Conservation (phyloP, 768 basidiomycete species). For the Mycena pura region DNA sequence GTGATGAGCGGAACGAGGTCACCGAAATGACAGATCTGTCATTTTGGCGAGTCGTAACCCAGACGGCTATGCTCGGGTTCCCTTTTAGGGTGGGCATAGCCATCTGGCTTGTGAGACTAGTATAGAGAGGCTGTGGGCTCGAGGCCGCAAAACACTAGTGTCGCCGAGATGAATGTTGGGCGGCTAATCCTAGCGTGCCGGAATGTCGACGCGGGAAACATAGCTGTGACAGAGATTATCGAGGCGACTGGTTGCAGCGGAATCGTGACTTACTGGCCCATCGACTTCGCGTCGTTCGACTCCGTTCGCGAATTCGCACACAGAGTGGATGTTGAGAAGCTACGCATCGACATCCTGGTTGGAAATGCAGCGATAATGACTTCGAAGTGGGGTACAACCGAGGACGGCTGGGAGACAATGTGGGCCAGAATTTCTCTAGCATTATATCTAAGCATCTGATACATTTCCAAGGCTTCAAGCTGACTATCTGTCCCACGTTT, state of each 20-base stretch:
- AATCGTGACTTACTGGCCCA: conserved; percentile 32
- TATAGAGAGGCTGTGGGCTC: no score
- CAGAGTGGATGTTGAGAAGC: conserved; percentile 33
- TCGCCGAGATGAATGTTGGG: background rate
- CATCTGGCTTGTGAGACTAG: no score
- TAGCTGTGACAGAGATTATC: background rate
- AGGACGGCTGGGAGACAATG: conserved; percentile 44
- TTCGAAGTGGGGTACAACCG: conserved; percentile 23
- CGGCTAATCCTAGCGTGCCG: background rate
- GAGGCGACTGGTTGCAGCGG: background rate
- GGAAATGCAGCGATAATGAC: conserved; percentile 36
- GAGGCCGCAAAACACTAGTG: no score
- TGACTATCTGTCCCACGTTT: conserved; percentile 39
- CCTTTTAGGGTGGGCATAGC: no score
- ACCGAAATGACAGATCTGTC: no score
- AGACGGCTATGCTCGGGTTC: no score
- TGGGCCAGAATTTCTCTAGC: conserved; percentile 23
- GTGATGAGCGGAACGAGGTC: no score
- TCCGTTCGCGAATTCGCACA: conserved; percentile 41
- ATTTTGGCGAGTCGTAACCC: no score
- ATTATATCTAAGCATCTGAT: background rate
- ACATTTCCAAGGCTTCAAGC: conserved; percentile 38
- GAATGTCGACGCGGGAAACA: background rate
- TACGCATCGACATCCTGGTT: conserved; percentile 37
- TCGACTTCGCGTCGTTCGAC: conserved; percentile 41